phyloP scores from a whole-genome alignment of 116 monocot species.

The Phalaenopsis hybrid region DNA sequence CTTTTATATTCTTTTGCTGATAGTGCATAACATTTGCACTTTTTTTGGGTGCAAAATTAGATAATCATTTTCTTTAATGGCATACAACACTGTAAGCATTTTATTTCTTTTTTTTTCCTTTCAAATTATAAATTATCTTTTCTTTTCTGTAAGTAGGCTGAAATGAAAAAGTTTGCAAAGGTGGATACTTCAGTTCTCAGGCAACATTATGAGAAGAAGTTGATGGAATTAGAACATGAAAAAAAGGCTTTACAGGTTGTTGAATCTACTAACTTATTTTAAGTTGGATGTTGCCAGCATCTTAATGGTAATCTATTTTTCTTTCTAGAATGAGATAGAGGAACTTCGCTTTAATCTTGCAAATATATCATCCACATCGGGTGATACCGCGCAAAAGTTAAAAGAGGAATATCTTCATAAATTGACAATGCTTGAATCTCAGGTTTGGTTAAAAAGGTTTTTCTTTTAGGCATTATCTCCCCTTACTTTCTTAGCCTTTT shows the following conservation, averaged over 20 bases:
- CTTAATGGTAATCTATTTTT: neutral
- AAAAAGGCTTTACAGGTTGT: slow-evolving; percentile 73
- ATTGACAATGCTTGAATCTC: slow-evolving; percentile 79
- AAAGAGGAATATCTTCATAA: slow-evolving; percentile 92
- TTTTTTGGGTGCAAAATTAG: neutral
- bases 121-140: neutral
- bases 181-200: slow-evolving; percentile 61
- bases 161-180: slow-evolving; percentile 80
- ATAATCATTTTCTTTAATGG: neutral
- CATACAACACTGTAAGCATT: neutral
- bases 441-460: slow-evolving; percentile 32
- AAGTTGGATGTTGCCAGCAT: neutral
- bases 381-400: slow-evolving; percentile 74
- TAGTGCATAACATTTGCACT: neutral
- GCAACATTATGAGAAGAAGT: slow-evolving; percentile 92
- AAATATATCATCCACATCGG: slow-evolving; percentile 58
- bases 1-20: neutral
- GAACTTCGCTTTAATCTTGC: slow-evolving; percentile 57
- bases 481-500: neutral
- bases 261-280: neutral
- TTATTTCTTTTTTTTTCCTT: neutral
- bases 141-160: slow-evolving; percentile 47
- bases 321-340: slow-evolving; percentile 86
- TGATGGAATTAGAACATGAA: slow-evolving; percentile 81
- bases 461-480: neutral